These are phyloP conservation scores for Xylaria flabelliformis DNA, from an alignment of 495 filamentous ascomycete species.

Conservation along the genomic window DNA sequence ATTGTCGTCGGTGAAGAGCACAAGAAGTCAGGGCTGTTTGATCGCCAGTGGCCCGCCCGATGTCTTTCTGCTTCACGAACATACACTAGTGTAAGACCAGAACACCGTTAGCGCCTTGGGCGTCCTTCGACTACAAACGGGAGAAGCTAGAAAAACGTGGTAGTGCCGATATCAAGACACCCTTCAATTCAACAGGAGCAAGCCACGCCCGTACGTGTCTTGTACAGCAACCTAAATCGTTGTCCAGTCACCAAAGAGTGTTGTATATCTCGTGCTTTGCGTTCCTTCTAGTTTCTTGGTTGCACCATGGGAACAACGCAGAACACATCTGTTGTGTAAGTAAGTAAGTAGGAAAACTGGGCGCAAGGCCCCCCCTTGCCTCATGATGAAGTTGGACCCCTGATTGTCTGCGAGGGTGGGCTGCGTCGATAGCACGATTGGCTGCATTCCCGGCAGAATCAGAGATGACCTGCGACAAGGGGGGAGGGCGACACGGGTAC, in stretches of 20 bases:
- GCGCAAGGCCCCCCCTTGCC: slow-evolving; percentile 29
- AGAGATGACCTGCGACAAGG: slow-evolving; percentile 29
- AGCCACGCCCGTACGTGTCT: neutral
- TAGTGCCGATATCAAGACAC: neutral
- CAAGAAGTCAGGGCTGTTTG: slow-evolving; percentile 17
- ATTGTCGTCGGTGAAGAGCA: slow-evolving; percentile 13
- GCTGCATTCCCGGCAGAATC: slow-evolving; percentile 30
- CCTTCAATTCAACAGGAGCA: neutral
- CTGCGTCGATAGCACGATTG: slow-evolving; percentile 24
- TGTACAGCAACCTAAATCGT: neutral
- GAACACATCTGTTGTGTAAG: slow-evolving; percentile 26
- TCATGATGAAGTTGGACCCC: slow-evolving; percentile 28
- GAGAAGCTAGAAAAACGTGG: neutral
- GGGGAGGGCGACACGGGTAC: slow-evolving; percentile 24
- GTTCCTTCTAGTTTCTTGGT: neutral
- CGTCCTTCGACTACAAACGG: neutral
- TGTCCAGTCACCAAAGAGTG: neutral
- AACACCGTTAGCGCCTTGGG: slow-evolving; percentile 5
- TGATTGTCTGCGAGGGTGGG: slow-evolving; percentile 27
- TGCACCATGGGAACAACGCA: slow-evolving; percentile 22
- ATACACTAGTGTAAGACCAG: neutral
- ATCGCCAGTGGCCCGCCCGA: slow-evolving; percentile 23
- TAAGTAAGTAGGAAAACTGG: slow-evolving; percentile 26
- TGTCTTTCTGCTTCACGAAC: neutral
- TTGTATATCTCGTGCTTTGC: slow-evolving; percentile 11